These are phyloP conservation scores for Irpex sp. DNA, from an alignment of 1,284 basidiomycete species.

Conservation along the genomic window DNA sequence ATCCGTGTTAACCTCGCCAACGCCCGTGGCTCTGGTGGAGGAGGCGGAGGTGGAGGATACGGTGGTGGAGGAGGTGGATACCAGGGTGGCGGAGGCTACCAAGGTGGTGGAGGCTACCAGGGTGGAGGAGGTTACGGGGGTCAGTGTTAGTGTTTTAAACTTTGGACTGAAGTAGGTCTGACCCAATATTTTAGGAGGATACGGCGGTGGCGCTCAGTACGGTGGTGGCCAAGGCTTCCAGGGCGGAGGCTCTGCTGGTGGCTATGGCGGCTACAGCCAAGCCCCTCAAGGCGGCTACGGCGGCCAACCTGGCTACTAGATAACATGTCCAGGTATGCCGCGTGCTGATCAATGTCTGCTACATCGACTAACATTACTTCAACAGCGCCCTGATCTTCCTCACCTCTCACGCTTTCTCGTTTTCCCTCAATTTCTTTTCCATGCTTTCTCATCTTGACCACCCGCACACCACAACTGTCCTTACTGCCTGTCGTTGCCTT, in stretches of 20 bases:
- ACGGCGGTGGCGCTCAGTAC: conserved; percentile 26
- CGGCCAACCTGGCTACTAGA: conserved; percentile 12
- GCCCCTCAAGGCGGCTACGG: conserved; percentile 17
- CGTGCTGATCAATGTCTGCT: not conserved
- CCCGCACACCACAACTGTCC: conserved; percentile 35
- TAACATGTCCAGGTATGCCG: conserved; percentile 12
- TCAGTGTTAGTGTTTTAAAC: conserved; percentile 10
- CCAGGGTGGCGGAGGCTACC: conserved; percentile 20
- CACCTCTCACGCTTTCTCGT: conserved; percentile 12
- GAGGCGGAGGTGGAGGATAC: conserved; percentile 32
- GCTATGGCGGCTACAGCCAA: conserved; percentile 25
- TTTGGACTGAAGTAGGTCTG: not conserved
- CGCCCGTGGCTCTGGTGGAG: conserved; percentile 62
- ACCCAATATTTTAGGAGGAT: conserved; percentile 12
- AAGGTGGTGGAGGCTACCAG: conserved; percentile 20
- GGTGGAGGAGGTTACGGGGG: conserved; percentile 34
- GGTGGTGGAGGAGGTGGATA: conserved; percentile 17
- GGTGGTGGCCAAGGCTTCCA: conserved; percentile 25
- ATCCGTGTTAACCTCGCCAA: conserved; percentile 96
- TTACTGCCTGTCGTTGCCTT: conserved; percentile 29
- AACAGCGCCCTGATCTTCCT: not conserved
- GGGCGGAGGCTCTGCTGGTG: conserved; percentile 22
- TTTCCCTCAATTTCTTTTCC: conserved; percentile 15
- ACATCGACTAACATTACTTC: conserved; percentile 8
- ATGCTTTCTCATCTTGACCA: conserved; percentile 18